A percentile compares a stretch with the other conserved stretches of the same genome.
phyloP scores from a whole-genome alignment of 164 flowering plant genomes.

The Liriodendron chinense region DNA sequence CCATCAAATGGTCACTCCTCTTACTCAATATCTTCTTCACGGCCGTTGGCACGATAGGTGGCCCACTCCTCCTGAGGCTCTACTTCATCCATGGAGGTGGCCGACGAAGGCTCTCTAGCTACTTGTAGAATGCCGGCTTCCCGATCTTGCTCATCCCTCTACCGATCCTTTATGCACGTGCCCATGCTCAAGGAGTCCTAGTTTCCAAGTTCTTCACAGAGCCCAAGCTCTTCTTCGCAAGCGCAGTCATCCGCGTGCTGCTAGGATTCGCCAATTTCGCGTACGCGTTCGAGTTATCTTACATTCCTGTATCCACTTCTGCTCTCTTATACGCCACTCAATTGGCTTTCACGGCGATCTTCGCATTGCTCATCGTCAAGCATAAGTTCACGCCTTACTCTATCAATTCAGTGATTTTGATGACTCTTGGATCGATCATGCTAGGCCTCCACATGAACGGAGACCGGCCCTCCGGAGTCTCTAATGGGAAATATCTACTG shows the following conservation, averaged over 20 bases:
- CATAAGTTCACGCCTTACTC: background rate
- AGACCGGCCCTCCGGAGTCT: background rate
- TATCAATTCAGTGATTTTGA: background rate
- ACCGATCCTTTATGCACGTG: background rate
- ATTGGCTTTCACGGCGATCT: background rate
- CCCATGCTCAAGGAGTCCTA: background rate
- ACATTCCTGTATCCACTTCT: background rate
- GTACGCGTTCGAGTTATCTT: background rate
- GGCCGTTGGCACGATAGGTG: constrained; percentile 6
- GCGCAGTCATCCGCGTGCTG: background rate
- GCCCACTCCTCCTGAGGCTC: constrained; percentile 14
- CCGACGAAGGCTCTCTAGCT: constrained; percentile 12
- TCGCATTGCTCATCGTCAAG: background rate
- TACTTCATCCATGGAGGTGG: constrained; percentile 16
- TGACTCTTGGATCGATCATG: background rate
- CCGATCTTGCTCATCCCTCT: background rate
- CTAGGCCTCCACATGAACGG: background rate
- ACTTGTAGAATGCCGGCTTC: constrained; percentile 9
- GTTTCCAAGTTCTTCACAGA: background rate
- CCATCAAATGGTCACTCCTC: background rate
- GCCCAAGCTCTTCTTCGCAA: background rate
- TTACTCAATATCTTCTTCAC: background rate
- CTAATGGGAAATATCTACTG: background rate
- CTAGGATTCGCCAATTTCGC: background rate
- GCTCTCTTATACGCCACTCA: background rate